phyloP scores from a whole-genome alignment of 192 early-diverging fungal species.

The Obelidium mucronatum region DNA sequence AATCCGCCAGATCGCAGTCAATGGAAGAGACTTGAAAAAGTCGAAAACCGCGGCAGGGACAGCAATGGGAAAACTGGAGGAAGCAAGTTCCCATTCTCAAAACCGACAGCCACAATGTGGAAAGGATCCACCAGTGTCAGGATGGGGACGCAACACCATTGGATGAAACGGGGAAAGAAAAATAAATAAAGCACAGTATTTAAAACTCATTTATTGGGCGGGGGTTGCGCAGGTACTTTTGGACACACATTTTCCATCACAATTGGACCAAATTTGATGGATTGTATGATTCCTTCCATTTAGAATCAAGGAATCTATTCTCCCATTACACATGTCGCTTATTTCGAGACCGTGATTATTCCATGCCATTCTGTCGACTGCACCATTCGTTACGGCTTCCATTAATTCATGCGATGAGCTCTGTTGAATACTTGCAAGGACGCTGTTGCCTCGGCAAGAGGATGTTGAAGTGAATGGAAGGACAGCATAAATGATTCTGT shows the following conservation, averaged over 20 bases:
- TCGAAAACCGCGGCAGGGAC: too few species aligned
- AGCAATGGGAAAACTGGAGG: too few species aligned
- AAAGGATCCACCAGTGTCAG: too few species aligned
- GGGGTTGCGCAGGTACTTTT: background rate
- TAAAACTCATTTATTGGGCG: too few species aligned
- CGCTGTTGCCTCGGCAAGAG: background rate
- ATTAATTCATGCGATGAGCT: constrained; percentile 2
- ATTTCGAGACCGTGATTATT: background rate
- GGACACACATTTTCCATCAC: background rate
- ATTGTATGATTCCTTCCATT: background rate
- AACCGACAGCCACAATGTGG: too few species aligned
- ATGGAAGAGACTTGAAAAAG: too few species aligned
- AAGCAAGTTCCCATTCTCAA: too few species aligned
- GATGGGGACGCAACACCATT: too few species aligned
- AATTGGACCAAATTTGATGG: background rate
- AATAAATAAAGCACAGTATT: too few species aligned
- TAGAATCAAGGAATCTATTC: background rate
- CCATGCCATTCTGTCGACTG: background rate
- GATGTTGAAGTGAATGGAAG: background rate
- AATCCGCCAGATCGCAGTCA: too few species aligned
- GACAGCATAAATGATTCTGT: too few species aligned
- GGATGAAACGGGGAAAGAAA: too few species aligned
- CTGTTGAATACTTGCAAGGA: background rate
- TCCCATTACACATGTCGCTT: background rate
- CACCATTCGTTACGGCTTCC: background rate